Conservation (phyloP, 1,139 yeast genomes). For the Taphrina wiesneri region DNA sequence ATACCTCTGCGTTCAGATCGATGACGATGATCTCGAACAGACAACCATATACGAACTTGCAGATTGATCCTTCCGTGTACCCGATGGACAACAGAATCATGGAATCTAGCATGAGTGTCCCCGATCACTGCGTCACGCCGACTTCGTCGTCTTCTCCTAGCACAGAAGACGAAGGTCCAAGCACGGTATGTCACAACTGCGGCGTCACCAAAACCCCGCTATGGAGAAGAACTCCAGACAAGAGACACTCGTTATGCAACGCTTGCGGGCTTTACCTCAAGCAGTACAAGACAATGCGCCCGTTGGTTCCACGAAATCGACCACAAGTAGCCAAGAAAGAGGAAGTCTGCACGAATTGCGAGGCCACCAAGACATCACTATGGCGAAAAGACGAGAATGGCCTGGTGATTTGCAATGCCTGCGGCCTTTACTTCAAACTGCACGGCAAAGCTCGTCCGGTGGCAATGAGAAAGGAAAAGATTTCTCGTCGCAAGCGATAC, state of each 20-base stretch:
- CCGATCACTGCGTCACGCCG: background rate
- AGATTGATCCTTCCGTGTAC: background rate
- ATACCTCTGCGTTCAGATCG: background rate
- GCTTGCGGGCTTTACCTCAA: slow-evolving; percentile 63
- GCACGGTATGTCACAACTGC: slow-evolving; percentile 59
- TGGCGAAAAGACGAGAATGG: slow-evolving; percentile 86
- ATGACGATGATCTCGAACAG: background rate
- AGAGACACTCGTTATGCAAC: slow-evolving; percentile 63
- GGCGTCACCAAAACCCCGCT: slow-evolving; percentile 69
- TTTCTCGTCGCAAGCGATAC: slow-evolving; percentile 67
- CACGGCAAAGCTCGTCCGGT: slow-evolving; percentile 81
- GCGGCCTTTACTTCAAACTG: slow-evolving; percentile 75
- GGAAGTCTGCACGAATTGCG: slow-evolving; percentile 55
- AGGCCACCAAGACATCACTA: slow-evolving; percentile 78
- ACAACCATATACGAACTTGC: background rate
- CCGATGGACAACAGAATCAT: background rate
- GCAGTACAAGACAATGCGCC: slow-evolving; percentile 50
- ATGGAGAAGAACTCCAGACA: slow-evolving; percentile 66
- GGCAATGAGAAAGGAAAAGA: slow-evolving; percentile 68
- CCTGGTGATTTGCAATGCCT: slow-evolving; percentile 74
- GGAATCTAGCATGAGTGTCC: background rate
- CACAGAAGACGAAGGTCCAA: slow-evolving; percentile 16
- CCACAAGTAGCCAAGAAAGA: slow-evolving; percentile 17
- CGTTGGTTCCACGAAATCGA: slow-evolving; percentile 40
- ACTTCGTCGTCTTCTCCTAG: background rate